Conservation (phyloP, 148 eudicot genomes). For the Amaranthus palmeri region DNA sequence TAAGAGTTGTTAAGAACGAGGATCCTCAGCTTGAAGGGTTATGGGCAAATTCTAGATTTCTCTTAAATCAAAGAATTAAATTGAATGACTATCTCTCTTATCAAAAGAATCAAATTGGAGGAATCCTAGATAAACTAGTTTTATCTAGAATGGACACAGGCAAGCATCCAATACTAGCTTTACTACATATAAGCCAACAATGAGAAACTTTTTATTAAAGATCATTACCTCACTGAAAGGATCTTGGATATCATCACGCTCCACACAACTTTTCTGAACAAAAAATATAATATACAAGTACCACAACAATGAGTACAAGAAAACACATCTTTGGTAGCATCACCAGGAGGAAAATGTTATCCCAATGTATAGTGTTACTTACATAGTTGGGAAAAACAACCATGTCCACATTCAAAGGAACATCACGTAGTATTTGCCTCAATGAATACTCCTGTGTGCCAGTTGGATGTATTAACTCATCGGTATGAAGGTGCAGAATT, state of each 20-base stretch:
- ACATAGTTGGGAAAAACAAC: constrained; percentile 91
- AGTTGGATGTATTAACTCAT: constrained; percentile 83
- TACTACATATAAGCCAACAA: background rate
- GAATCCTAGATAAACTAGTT: no score
- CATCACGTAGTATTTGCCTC: constrained; percentile 69
- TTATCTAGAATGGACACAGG: no score
- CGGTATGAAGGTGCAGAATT: constrained; percentile 93
- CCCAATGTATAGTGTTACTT: constrained; percentile 29
- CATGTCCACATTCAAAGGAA: constrained; percentile 84
- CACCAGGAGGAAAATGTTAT: background rate
- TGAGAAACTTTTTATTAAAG: background rate
- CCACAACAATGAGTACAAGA: background rate
- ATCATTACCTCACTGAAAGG: constrained; percentile 78
- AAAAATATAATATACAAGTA: background rate
- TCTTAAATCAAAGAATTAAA: no score
- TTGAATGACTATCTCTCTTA: no score
- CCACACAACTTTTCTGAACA: constrained; percentile 81
- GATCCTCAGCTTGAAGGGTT: no score
- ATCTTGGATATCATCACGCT: constrained; percentile 79
- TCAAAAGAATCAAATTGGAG: background rate
- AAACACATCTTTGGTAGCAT: background rate
- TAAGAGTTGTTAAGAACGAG: no score
- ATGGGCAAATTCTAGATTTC: no score
- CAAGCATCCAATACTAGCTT: background rate
- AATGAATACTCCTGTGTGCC: constrained; percentile 84